Evolutionary conservation across 2,329 filamentous ascomycete genomes (phyloP), one percentile per base, ranked within the genome.

Genomic region (Aphanoascus verrucosus): DNA sequence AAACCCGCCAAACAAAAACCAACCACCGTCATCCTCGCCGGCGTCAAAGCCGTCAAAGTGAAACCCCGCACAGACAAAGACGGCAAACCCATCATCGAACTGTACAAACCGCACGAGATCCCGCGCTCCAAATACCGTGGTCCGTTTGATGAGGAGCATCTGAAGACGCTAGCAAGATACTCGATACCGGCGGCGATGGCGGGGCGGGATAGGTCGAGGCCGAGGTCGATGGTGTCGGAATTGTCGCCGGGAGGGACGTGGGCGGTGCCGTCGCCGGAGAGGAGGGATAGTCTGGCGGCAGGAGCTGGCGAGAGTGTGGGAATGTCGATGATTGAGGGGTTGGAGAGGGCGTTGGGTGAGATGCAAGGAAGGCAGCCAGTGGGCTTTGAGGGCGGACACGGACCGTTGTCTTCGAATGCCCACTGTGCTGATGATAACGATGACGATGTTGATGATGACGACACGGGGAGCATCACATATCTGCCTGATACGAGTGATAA

Each of bases 71-170:
- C 40, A 28, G 42, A 32, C 14, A 56, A 60, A 38, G 62, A 67
- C 49, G 64, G 66, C 35, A 70, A 65, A 50, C 63, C 71, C 44
- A 71, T 73, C 55, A 66, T 75, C 55, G 68, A 74, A 65, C 72
- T 76, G 58, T 76, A 75, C 62, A 70, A 70, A 54, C 70, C 71
- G 17, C 61, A 69, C 59, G 73, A 76, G 59, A 66, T 74, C 15
- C 74, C 74, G 0, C 68, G 65, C 14, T 74, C 74, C 32, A 76
- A 76, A 54, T 76, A 76, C 57, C 67, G 66, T 12, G 74, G 74
- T 8, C 73, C 72, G 0, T 72, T 73, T 57, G 72, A 76, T 56
- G 67, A 67, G 49, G 67, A 67, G 56, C 73, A 75, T 57, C 66
- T 72, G 58, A 67, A 69, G 41, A 65, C 57, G 34, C 58, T 76